Evolutionary conservation across 2,329 filamentous ascomycete genomes (phyloP), one percentile per base, ranked within the genome.

Genomic region (Fonsecaea pedrosoi): DNA sequence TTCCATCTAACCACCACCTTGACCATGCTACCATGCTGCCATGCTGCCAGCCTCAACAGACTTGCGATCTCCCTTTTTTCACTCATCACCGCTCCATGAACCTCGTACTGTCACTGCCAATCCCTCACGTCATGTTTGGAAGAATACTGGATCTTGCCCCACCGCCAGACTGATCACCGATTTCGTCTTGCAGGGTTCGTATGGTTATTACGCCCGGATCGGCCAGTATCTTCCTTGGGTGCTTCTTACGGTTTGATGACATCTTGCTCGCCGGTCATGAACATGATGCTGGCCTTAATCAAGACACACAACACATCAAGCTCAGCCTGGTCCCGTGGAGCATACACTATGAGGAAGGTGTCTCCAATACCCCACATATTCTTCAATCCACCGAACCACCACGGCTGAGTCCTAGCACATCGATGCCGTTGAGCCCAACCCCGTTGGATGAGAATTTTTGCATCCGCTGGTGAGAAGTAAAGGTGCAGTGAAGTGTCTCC

Each of bases 351-450:
- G 65, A 92, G 82, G 40, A 68, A 72, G 8, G 60, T 69, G 21
- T 70, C 54, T 48, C 69, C 65, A 53, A 71, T 65, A 18, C 57
- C 54, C 34, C 50, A 70, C 63, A 61, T 63, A 37, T 65, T 42
- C 53, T 62, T 68, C 77, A 48, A 58, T 13, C 61, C 54, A 12
- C 68, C 66, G 53, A 96, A 96, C 82, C 86, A 88, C 53, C 87
- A 86, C 62, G 87, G 89, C 73, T 87, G 86, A 7, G 91, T 77
- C 56, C 77, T 73, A n/a, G 77, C 74, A 32, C 80, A 73, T 15
- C 85, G 85, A 78, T 88, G 86, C n/a, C 85, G 74, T 79, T 96
- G 88, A 1, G 90, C 93, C 92, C 92, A 96, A 1, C 92, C 91
- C 69, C 87, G 88, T 71, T 89, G 85, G 30, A 96, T 79, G 25